Percentiles rank a stretch among this genome's conserved stretches.
These are phyloP conservation scores for Phytophthora ramorum DNA, from an alignment of 352 stramenopile genomes.

Conservation along the genomic window DNA sequence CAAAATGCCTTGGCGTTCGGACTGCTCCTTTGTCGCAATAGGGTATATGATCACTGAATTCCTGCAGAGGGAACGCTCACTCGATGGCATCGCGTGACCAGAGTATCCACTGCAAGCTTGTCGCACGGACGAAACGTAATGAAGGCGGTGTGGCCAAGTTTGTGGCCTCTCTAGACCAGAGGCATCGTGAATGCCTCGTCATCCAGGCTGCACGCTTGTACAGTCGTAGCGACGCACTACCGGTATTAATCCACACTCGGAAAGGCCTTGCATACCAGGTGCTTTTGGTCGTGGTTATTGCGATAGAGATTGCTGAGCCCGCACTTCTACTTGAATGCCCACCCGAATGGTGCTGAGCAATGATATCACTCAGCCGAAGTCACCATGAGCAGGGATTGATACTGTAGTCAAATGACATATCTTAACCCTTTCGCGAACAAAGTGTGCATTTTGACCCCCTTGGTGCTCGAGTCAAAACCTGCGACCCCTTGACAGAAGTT, in stretches of 20 bases:
- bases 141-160: slow-evolving; percentile 1
- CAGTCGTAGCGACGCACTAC: slow-evolving; percentile 4
- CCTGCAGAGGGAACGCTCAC: slow-evolving; percentile 7
- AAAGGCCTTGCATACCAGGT: slow-evolving; percentile 1
- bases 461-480: too few relatives aligned
- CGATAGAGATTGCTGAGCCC: too few relatives aligned
- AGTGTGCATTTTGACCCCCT: too few relatives aligned
- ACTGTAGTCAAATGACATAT: too few relatives aligned
- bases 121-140: slow-evolving; percentile 9
- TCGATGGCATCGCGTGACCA: not conserved
- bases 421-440: too few relatives aligned
- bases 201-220: slow-evolving; percentile 7
- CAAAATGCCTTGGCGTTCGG: slow-evolving; percentile 1
- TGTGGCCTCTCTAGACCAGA: not conserved
- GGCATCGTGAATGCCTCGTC: not conserved
- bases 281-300: too few relatives aligned
- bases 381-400: too few relatives aligned
- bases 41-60: slow-evolving; percentile 20
- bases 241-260: slow-evolving; percentile 5
- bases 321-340: too few relatives aligned
- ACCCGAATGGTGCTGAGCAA: too few relatives aligned
- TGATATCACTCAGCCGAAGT: too few relatives aligned
- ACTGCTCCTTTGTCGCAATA: slow-evolving; percentile 22
- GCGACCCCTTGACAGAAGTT: too few relatives aligned
- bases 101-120: slow-evolving; percentile 17